Percentiles rank a stretch among this genome's conserved stretches.
phyloP scores from a whole-genome alignment of 2,329 filamentous ascomycete species.

The Talaromyces islandicus region DNA sequence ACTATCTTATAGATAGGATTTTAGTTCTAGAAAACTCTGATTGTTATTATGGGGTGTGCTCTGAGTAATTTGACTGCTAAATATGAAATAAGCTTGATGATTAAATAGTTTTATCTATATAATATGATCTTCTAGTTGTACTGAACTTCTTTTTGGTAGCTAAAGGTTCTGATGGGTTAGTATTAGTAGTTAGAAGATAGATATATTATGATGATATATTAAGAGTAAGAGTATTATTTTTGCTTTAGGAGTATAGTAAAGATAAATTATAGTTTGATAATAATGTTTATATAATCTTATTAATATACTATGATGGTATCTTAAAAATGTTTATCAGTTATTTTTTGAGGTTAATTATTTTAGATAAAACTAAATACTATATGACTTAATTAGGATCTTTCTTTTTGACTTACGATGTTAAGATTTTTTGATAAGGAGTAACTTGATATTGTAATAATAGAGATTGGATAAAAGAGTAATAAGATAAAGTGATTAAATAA shows the following conservation, averaged over 20 bases:
- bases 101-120: not conserved
- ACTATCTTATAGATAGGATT: constrained; percentile 27
- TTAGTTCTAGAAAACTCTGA: constrained; percentile 21
- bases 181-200: constrained; percentile 3
- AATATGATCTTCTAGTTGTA: constrained; percentile 16
- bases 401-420: not conserved
- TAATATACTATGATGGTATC: not conserved
- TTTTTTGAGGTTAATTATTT: not conserved
- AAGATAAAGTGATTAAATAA: not conserved
- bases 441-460: not conserved
- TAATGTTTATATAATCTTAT: constrained; percentile 1
- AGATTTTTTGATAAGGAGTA: not conserved
- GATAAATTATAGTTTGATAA: not conserved
- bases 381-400: not conserved
- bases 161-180: not conserved
- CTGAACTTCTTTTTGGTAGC: constrained; percentile 1
- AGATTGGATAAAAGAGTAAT: constrained; percentile 3
- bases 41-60: constrained; percentile 23
- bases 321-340: constrained; percentile 3
- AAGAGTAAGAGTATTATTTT: not conserved
- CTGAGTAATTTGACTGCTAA: not conserved
- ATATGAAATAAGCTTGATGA: not conserved
- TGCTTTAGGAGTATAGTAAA: not conserved
- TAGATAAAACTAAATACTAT: not conserved
- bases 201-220: constrained; percentile 2